These are phyloP conservation scores for Salvia sclarea DNA, from an alignment of 305 asterid genomes.

Conservation along the genomic window DNA sequence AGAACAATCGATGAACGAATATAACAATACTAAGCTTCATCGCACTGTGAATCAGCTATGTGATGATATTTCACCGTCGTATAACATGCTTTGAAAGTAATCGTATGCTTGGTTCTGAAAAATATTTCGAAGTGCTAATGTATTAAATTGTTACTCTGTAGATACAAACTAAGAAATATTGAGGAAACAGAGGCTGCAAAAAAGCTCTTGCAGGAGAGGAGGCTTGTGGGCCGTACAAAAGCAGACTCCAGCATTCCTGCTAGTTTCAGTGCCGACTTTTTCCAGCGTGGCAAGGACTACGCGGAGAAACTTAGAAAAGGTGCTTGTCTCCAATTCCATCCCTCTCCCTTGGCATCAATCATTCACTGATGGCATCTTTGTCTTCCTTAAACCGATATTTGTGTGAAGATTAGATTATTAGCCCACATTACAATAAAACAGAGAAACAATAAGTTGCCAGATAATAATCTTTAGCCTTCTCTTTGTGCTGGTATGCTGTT, in stretches of 20 bases:
- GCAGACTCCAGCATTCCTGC: conserved; percentile 72
- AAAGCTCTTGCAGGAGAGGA: conserved; percentile 93
- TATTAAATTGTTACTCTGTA: conserved; percentile 34
- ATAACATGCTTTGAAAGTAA: background rate
- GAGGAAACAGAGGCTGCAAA: conserved; percentile 99
- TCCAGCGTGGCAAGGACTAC: conserved; percentile 87
- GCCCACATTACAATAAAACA: background rate
- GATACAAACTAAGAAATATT: conserved; percentile 84
- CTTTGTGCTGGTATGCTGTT: conserved; percentile 9
- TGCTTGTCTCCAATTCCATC: conserved; percentile 23
- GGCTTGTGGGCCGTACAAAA: conserved; percentile 71
- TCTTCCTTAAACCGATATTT: no score
- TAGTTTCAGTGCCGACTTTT: conserved; percentile 89
- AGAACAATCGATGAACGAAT: background rate
- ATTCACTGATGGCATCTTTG: background rate
- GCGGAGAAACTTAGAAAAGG: conserved; percentile 86
- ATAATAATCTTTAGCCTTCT: background rate
- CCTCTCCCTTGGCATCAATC: background rate
- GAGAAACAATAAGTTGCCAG: background rate
- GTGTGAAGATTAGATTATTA: no score
- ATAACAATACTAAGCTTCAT: background rate
- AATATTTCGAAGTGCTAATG: background rate
- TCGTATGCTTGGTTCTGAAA: conserved; percentile 14
- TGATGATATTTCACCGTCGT: background rate
- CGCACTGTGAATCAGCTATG: background rate